phyloP scores from a whole-genome alignment of 2,329 filamentous ascomycete species.

The Dothideomycetes sp. region DNA sequence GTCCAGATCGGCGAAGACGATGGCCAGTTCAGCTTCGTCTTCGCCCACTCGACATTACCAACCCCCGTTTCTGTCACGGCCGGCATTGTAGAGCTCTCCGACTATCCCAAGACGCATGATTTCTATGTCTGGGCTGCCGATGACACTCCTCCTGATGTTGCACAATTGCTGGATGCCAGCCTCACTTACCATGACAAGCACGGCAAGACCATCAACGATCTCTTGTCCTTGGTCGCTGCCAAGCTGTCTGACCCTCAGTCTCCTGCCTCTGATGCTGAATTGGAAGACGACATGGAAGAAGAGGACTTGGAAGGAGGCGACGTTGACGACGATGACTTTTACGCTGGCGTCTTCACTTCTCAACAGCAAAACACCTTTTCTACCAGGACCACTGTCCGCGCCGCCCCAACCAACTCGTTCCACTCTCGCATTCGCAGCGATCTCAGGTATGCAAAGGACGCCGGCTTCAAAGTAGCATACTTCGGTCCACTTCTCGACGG shows the following conservation, averaged over 20 bases:
- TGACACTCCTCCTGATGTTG: constrained; percentile 34
- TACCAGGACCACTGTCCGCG: background rate
- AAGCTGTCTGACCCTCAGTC: constrained; percentile 30
- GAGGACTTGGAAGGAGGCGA: constrained; percentile 32
- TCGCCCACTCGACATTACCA: constrained; percentile 24
- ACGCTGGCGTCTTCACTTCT: background rate
- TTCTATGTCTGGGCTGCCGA: constrained; percentile 49
- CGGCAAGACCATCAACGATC: constrained; percentile 39
- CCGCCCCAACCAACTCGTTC: constrained; percentile 7
- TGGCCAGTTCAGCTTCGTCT: constrained; percentile 60
- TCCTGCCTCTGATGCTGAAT: constrained; percentile 28
- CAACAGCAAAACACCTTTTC: background rate
- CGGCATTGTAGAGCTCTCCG: constrained; percentile 41
- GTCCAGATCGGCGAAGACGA: constrained; percentile 59
- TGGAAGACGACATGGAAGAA: constrained; percentile 24
- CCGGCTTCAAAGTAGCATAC: constrained; percentile 63
- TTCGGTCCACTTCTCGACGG: constrained; percentile 43
- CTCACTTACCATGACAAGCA: constrained; percentile 33
- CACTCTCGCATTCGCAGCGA: constrained; percentile 37
- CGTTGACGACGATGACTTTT: constrained; percentile 25
- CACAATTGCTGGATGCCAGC: constrained; percentile 33
- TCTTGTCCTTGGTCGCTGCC: constrained; percentile 39
- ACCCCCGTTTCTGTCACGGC: constrained; percentile 11
- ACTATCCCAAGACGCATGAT: constrained; percentile 51
- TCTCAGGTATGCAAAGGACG: constrained; percentile 49